Evolutionary conservation across 2,329 filamentous ascomycete genomes (phyloP).

Genomic region (Grosmannia huntii): DNA sequence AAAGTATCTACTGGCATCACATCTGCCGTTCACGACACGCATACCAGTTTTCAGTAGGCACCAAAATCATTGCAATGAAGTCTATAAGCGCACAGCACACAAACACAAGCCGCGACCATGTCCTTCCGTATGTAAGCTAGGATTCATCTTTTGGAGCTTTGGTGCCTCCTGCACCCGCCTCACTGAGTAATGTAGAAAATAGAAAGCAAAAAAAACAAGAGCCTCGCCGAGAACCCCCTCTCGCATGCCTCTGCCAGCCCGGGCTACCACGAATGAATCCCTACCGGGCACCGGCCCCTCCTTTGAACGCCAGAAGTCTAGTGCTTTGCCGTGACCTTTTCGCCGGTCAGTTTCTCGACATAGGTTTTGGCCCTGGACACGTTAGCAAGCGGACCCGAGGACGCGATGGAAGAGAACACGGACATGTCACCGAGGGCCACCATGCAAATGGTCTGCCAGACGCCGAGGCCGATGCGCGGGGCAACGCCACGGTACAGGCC

Average conservation of each 20-base stretch:
- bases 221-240: neutral
- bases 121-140: neutral
- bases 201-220: neutral
- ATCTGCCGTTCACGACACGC: too few relatives aligned
- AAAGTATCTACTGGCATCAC: too few relatives aligned
- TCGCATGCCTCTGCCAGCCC: neutral
- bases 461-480: constrained; percentile 83
- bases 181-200: neutral
- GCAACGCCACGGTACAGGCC: constrained; percentile 93
- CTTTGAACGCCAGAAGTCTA: constrained; percentile 20
- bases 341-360: constrained; percentile 53
- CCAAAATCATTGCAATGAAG: neutral
- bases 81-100: neutral
- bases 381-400: constrained; percentile 14
- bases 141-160: neutral
- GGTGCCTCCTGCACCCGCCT: neutral
- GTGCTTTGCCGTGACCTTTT: constrained; percentile 54
- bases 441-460: constrained; percentile 99
- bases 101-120: neutral
- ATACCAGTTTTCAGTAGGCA: too few relatives aligned
- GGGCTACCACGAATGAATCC: neutral
- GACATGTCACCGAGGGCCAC: constrained; percentile 96
- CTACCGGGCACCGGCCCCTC: neutral
- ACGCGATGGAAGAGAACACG: constrained; percentile 23
- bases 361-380: constrained; percentile 49